Evolutionary conservation across 192 early-diverging fungal genomes (phyloP), one percentile per base, ranked within the genome.

Genomic region (Podila horticola): DNA sequence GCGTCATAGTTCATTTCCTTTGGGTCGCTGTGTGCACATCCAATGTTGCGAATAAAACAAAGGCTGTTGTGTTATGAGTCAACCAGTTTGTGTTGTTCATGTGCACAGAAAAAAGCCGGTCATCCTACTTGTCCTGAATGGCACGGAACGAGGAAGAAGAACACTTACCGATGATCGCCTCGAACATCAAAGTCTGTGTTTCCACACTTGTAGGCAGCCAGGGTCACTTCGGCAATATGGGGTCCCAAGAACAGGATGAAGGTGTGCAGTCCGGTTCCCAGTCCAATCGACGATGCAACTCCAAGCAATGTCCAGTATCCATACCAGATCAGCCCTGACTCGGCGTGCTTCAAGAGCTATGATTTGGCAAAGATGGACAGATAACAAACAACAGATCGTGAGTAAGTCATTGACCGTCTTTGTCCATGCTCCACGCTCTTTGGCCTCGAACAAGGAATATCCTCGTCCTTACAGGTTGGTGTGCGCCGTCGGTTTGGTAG

Each of bases 211-310:
- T 96, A 95, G 4, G 97, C 97, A 0, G 93, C 91, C 36, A 96
- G 83, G 8, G 97, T 97, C n/a, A 95, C 94, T 51, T 95, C 90
- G 0, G 92, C 96, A 67, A 98, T 95, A 68, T 95, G 92, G 8
- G 97, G 97, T 5, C 95, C 96, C 34, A 98, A 85, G 70, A 98
- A 98, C 17, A 98, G 84, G 33, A 97, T 89, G 84, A 98, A 98
- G 9, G 97, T 97, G 83, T 97, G 97, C 64, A 98, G 86, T 8
- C 97, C 97, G 2, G 96, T 95, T 5, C 97, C 97, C 49, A 98
- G 87, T 5, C 97, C 97, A 57, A 98, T 93, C 8, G 96, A 96
- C 17, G 96, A 97, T 8, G 93, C 87, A 12, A 97, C 85, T 7
- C 97, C 97, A 28, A 98, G 85, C 10, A 92, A 64, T 15, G 94